phyloP scores from a whole-genome alignment of 768 basidiomycete genomes.

The Scleroderma citrinum region DNA sequence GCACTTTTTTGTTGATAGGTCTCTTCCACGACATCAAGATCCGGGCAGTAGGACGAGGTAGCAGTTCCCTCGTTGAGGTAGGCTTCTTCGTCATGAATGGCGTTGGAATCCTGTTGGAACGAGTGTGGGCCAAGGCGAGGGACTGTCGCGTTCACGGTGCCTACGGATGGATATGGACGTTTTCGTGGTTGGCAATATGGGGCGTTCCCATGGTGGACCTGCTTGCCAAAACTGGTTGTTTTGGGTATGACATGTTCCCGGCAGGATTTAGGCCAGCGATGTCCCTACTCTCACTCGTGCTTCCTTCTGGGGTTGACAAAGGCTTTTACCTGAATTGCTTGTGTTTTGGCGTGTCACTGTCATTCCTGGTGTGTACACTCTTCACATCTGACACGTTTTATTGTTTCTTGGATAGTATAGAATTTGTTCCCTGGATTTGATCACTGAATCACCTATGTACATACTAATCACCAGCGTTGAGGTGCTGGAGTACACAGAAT shows the following conservation, averaged over 20 bases:
- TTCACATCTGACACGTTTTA: neutral
- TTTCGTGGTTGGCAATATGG: constrained; percentile 44
- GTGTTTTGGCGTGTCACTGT: neutral
- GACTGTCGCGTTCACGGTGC: constrained; percentile 42
- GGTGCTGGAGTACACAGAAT: too few relatives aligned
- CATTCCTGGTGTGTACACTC: neutral
- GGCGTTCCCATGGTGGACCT: constrained; percentile 43
- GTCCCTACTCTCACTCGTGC: constrained; percentile 21
- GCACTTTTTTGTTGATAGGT: constrained; percentile 54
- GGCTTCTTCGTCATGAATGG: constrained; percentile 54
- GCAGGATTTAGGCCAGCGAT: constrained; percentile 8
- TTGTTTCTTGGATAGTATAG: too few relatives aligned
- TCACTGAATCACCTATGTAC: too few relatives aligned
- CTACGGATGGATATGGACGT: constrained; percentile 47
- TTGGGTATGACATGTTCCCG: constrained; percentile 6
- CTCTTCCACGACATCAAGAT: constrained; percentile 52
- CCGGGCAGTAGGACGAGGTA: constrained; percentile 49
- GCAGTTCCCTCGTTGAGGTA: constrained; percentile 43
- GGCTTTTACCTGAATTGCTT: neutral
- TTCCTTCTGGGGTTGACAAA: constrained; percentile 1
- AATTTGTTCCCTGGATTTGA: too few relatives aligned
- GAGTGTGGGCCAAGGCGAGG: constrained; percentile 36
- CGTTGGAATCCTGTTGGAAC: constrained; percentile 47
- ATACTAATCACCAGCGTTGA: too few relatives aligned
- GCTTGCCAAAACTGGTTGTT: constrained; percentile 15